Conservation (phyloP, 2,329 filamentous ascomycete genomes). For the Colletotrichum camelliae region DNA sequence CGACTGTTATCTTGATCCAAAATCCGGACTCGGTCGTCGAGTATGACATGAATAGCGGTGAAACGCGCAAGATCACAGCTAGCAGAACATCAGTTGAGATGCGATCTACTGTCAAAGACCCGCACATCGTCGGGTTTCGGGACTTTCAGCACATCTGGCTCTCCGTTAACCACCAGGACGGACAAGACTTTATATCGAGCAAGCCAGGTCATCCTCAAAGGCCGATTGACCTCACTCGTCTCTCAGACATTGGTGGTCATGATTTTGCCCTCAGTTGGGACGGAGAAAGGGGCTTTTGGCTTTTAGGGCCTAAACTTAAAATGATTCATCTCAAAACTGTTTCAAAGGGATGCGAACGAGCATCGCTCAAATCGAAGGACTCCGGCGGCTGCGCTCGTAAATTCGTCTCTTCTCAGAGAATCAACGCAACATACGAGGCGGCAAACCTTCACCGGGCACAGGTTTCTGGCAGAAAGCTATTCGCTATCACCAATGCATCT, state of each 20-base stretch:
- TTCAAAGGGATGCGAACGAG: not conserved
- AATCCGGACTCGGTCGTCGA: not conserved
- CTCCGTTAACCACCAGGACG: not conserved
- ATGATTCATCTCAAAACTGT: accelerated
- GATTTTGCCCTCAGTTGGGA: not conserved
- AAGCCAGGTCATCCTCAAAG: not conserved
- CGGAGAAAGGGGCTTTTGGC: not conserved
- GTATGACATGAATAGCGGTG: not conserved
- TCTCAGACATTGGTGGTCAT: not conserved
- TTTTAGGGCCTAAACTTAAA: not conserved
- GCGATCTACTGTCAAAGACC: not conserved
- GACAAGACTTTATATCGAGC: not conserved
- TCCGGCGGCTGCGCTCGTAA: not conserved
- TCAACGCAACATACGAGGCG: not conserved
- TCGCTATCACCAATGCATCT: not conserved
- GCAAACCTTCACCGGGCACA: not conserved
- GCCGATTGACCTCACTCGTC: not conserved
- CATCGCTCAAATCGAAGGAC: not conserved
- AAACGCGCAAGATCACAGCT: not conserved
- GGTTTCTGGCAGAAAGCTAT: not conserved
- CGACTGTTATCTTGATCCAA: not conserved
- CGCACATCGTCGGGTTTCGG: not conserved
- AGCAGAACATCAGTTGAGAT: not conserved
- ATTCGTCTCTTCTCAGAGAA: not conserved
- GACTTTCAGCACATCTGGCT: not conserved